Evolutionary conservation across 2,329 filamentous ascomycete species (phyloP), one percentile per base, ranked within the genome.

Genomic region (Arthrobotrys sinensis): DNA sequence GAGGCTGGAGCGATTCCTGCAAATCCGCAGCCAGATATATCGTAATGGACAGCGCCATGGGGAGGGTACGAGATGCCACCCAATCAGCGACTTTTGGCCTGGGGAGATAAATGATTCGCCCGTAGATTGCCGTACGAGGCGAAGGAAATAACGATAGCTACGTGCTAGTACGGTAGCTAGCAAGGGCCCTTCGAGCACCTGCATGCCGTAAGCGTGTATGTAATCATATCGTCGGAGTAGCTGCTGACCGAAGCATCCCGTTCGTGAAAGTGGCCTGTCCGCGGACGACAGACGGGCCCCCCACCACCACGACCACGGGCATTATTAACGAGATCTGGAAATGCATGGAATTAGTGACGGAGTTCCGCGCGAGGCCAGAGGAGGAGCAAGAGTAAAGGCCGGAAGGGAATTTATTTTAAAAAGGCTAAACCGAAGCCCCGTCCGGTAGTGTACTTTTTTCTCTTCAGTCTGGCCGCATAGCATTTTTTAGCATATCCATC

Each of bases 171-270:
- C 14, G 6, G 14, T 14, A 53, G 52, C 52, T 36, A 36, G 21
- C 28, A 21, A 16, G 52, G 32, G 11, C 45, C 34, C 32, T 43
- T 19, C 12, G 40, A 43, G 11, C 19, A 36, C 36, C 12, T 62
- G 71, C 72, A 71, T 71, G 43, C 66, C 57, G 73, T 77, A 77
- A 77, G 73, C 73, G 73, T 70, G 73, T 70, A 70, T 70, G 73
- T 77, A 77, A 77, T 77, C 73, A 77, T 53, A 48, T 32, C 16
- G 62, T 65, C 69, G 60, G 69, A 73, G 48, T 24, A 57, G 69
- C 45, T 53, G 69, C 68, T 72, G 60, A 62, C 69, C 69, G 69
- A 73, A 66, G 69, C 50, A 66, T 24, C 28, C 69, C 69, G 69
- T 46, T 65, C 36, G 60, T 53, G 55, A 43, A 50, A 71, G 45